phyloP scores from a whole-genome alignment of 192 early-diverging fungal species.

The Coemansia sp. region DNA sequence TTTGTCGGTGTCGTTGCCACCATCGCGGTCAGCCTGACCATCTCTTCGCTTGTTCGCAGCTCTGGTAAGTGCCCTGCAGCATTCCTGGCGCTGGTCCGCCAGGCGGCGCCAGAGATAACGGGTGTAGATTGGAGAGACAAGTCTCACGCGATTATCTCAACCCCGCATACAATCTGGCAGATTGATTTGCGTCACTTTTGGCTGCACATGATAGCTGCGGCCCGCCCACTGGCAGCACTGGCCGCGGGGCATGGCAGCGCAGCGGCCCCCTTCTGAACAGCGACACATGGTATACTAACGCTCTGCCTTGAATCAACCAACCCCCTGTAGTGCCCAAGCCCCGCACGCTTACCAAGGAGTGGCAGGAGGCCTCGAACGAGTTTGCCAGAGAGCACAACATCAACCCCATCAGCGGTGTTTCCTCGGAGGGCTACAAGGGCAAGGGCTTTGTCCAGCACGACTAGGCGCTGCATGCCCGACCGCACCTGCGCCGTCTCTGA shows the following conservation, averaged over 20 bases:
- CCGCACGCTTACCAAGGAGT: conserved; percentile 71
- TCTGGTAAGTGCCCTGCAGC: conserved; percentile 24
- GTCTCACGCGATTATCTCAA: neutral
- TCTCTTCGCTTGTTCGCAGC: conserved; percentile 60
- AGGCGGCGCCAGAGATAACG: too few species aligned
- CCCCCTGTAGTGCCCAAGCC: conserved; percentile 59
- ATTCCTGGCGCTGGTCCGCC: neutral
- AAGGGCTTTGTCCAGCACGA: conserved; percentile 60
- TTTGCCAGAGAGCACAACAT: conserved; percentile 63
- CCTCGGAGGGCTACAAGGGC: conserved; percentile 76
- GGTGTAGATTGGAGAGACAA: neutral
- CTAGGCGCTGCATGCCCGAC: too few species aligned
- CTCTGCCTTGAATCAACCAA: too few species aligned
- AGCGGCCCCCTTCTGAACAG: too few species aligned
- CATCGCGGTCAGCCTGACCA: conserved; percentile 49
- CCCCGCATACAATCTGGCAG: too few species aligned
- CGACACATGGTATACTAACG: too few species aligned
- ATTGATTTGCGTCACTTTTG: too few species aligned
- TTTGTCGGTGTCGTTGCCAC: conserved; percentile 61
- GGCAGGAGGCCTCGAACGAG: conserved; percentile 80
- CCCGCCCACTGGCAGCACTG: too few species aligned
- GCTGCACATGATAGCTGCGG: too few species aligned
- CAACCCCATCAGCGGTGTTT: conserved; percentile 75
- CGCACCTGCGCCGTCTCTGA: neutral
- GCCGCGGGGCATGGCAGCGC: too few species aligned